Base-by-base conservation (phyloP, 179 eudicot species). In the Amaranthus tricolor region DNA sequence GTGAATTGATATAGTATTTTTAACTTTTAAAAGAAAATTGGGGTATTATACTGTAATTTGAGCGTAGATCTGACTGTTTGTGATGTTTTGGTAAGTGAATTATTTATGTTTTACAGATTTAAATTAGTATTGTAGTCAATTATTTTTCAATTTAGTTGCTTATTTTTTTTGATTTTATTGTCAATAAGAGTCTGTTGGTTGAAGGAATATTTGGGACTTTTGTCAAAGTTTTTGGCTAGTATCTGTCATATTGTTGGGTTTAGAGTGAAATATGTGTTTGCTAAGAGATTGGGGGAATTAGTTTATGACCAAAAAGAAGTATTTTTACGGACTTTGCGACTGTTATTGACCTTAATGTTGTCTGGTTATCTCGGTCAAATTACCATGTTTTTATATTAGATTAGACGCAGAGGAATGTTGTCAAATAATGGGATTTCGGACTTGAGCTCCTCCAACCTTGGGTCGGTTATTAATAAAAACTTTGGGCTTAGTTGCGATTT, bases 51-150 rank as follows among this genome's bases (percentile, higher is more conserved):
- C 49, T 72, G 24, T 5, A 4, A 17, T 3, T 56, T 70, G 15
- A 12, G 17, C 51, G 45, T 16, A 72, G 75, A 72, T 72, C 75
- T 72, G 66, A 48, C 56, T 7, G 31, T 51, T 12, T 10, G 57
- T 67, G 71, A 67, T 67, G 31, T 24, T n/a, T 9, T 67, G n/a
- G 50, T 19, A 67, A 21, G 44, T 51, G 11, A 53, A 17, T 24
- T n/a, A 11, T 67, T 9, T 20, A n/a, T 12, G 8, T 16, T 66
- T 19, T 43, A 70, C 16, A 11, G 48, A 68, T 21, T 6, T 7
- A 19, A 5, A 20, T 6, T 48, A 72, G 19, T 10, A 72, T 13
- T 58, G 45, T 72, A 14, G 14, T 24, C 51, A 62, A 50, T 9
- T 10, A 24, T 2, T 11, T 4, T 50, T 68, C 58, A 21, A 51